phyloP scores from a whole-genome alignment of 495 filamentous ascomycete species.

The Aspergillus baeticus region DNA sequence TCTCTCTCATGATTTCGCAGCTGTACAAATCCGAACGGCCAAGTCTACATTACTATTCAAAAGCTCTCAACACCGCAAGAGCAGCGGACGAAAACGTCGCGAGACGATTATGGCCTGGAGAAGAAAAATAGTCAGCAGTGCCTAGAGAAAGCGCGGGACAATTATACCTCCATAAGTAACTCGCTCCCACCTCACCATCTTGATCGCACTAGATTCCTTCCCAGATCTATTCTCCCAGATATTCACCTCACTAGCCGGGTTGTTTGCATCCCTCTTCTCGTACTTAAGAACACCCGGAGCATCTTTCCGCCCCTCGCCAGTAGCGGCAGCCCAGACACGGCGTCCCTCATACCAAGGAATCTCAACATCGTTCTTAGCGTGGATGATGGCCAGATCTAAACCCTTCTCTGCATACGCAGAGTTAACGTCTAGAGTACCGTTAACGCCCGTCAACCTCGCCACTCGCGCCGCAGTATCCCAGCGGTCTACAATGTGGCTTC shows the following conservation, averaged over 20 bases:
- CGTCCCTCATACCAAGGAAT: constrained; percentile 62
- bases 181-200: constrained; percentile 48
- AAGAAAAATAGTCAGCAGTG: constrained; percentile 4
- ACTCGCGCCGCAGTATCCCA: constrained; percentile 57
- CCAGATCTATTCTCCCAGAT: constrained; percentile 38
- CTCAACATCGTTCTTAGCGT: constrained; percentile 72
- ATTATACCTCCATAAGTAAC: constrained; percentile 48
- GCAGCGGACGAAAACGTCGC: constrained; percentile 52
- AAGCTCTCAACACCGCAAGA: constrained; percentile 64
- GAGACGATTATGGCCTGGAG: constrained; percentile 49
- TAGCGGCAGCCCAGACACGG: constrained; percentile 51
- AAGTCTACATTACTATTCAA: constrained; percentile 40
- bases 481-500: constrained; percentile 48
- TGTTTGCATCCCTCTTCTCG: constrained; percentile 28
- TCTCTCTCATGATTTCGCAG: not conserved
- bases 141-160: not conserved
- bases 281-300: constrained; percentile 51
- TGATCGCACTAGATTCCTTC: constrained; percentile 37
- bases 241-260: constrained; percentile 30
- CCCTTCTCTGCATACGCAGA: constrained; percentile 43
- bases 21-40: not conserved
- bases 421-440: constrained; percentile 21
- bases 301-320: constrained; percentile 45
- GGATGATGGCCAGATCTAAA: constrained; percentile 69
- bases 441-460: constrained; percentile 37